Conservation (phyloP, 371 early-diverging fungal genomes). For the Blakeslea trispora region DNA sequence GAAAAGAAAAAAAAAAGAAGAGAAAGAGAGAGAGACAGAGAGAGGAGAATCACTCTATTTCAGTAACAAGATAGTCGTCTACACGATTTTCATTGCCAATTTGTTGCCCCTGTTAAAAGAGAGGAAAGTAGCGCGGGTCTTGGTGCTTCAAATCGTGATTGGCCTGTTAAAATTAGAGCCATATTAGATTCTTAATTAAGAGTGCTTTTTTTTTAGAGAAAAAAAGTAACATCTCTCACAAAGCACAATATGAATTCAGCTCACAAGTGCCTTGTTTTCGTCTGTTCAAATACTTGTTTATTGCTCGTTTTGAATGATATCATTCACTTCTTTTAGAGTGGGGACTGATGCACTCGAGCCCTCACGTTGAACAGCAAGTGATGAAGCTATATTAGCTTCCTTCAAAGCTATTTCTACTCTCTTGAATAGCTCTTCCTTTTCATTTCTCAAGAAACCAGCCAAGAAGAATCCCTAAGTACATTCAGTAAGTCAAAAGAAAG, state of each 20-base stretch:
- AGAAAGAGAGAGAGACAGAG: constrained; percentile 7
- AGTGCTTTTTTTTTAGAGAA: background rate
- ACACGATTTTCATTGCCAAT: constrained; percentile 16
- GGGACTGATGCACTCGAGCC: constrained; percentile 73
- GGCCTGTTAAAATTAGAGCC: constrained; percentile 10
- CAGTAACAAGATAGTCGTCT: background rate
- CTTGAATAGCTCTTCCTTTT: constrained; percentile 38
- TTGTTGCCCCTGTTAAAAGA: constrained; percentile 22
- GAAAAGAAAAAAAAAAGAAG: constrained; percentile 6
- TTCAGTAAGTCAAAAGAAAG: constrained; percentile 17
- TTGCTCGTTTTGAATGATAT: constrained; percentile 10
- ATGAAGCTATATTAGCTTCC: constrained; percentile 61
- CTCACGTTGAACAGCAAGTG: constrained; percentile 56
- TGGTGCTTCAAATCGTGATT: constrained; percentile 5
- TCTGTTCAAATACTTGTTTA: background rate
- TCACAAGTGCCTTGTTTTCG: background rate
- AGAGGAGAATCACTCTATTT: background rate
- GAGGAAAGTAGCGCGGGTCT: constrained; percentile 3
- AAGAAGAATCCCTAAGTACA: constrained; percentile 81
- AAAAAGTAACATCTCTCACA: background rate
- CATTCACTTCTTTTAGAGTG: constrained; percentile 41
- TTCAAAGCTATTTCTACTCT: constrained; percentile 46
- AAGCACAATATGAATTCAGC: background rate
- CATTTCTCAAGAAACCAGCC: constrained; percentile 55
- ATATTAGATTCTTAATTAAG: constrained; percentile 7